These are phyloP conservation scores for Eimeria zaria DNA, from an alignment of 169 alveolate species.

Conservation along the genomic window DNA sequence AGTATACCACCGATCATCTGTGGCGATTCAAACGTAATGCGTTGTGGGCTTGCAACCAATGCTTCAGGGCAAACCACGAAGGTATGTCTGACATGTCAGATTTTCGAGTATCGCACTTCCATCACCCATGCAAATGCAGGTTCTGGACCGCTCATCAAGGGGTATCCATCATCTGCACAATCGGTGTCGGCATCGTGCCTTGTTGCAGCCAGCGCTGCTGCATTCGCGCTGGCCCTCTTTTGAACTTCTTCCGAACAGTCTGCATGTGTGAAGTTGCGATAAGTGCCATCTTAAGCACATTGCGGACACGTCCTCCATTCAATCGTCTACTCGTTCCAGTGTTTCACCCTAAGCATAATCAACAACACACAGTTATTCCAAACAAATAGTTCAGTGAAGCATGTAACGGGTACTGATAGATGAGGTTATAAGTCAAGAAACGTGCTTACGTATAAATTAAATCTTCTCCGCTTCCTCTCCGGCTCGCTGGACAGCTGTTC, in stretches of 20 bases:
- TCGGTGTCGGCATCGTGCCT: conserved; percentile 68
- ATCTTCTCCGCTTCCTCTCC: conserved; percentile 73
- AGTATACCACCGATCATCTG: not conserved
- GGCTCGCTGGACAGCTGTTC: conserved; percentile 85
- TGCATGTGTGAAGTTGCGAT: conserved; percentile 69
- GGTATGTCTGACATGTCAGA: conserved; percentile 19
- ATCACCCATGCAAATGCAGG: conserved; percentile 10
- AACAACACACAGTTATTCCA: conserved; percentile 10
- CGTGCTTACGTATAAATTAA: conserved; percentile 74
- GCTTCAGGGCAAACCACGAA: conserved; percentile 84
- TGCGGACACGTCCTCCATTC: conserved; percentile 43
- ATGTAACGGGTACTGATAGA: not conserved
- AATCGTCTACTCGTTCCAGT: conserved; percentile 69
- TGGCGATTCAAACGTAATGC: not conserved
- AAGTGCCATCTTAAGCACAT: conserved; percentile 57
- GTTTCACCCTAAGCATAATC: conserved; percentile 59
- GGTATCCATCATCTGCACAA: conserved; percentile 57
- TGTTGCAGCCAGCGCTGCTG: conserved; percentile 83
- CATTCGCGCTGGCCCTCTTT: conserved; percentile 69
- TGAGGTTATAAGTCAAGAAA: not conserved
- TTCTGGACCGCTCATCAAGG: conserved; percentile 79
- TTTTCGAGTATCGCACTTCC: not conserved
- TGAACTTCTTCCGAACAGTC: conserved; percentile 39
- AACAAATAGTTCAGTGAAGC: not conserved
- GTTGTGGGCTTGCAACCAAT: conserved; percentile 10